Base-by-base conservation (phyloP, 2,329 filamentous ascomycete species). In the Clonostachys byssicola region DNA sequence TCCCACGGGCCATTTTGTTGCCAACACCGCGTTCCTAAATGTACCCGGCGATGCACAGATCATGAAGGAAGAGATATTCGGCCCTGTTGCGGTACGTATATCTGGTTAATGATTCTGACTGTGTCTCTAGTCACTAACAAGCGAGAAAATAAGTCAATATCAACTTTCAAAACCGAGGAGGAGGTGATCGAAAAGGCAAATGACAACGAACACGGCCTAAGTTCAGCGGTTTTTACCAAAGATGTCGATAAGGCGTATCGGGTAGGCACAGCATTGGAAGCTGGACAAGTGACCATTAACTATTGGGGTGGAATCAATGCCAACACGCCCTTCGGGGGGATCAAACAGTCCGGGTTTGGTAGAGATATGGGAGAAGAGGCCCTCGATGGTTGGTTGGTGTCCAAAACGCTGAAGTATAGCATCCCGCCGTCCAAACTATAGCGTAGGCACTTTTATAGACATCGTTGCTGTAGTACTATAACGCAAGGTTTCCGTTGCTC, bases 211-310 rank as follows among this genome's bases (percentile, higher is more conserved):
- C 78, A 78, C 52, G 76, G 76, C 6, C 43, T 52, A 30, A 43
- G n/a, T 1, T 73, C 74, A 5, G 73, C 80, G 0, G 65, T 85
- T 6, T 85, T 83, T 47, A 83, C 79, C 0, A 67, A 73, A 43
- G 71, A 83, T 54, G 64, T 82, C 38, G 70, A 63, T 36, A 59
- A 60, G 42, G 68, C 63, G 1, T 66, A 70, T 48, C 61, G 61
- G 17, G 59, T 72, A 6, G 66, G 74, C 13, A 72, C 72, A 39
- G 77, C 73, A 34, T 75, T 83, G 40, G 77, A 83, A 58, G 71
- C 78, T 3, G 80, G 80, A 5, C 75, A 76, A 7, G 76, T 80
- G 38, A 81, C 83, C 58, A 80, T 85, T 55, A 86, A 85, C 60
- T 68, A 48, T n/a, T 39, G 36, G 36, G 36, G 36, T 7, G 17